Evolutionary conservation across 2,329 filamentous ascomycete genomes (phyloP).

Genomic region (Arthrobotrys musiformis): DNA sequence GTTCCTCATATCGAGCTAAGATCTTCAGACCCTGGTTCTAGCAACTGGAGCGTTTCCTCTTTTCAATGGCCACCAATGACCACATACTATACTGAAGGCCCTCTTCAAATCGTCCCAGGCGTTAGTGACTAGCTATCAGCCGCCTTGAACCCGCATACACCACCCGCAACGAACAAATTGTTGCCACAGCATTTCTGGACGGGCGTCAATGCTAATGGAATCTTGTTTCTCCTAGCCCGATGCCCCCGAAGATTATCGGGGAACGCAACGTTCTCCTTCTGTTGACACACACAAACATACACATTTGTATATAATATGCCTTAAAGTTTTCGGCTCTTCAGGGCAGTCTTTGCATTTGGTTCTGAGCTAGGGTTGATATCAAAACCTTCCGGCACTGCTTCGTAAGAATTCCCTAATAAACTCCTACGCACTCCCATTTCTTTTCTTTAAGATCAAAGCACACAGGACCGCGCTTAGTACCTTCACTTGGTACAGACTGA

Average conservation of each 20-base stretch:
- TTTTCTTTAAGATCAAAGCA: no score
- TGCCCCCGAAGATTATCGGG: conserved; percentile 30
- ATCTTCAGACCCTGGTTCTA: conserved; percentile 37
- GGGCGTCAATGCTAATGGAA: conserved; percentile 48
- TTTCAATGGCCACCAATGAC: conserved; percentile 50
- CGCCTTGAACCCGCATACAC: conserved; percentile 44
- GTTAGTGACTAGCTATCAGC: conserved; percentile 31
- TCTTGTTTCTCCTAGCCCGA: conserved; percentile 36
- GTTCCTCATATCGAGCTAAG: conserved; percentile 44
- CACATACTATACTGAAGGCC: conserved; percentile 20
- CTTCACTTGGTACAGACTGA: no score
- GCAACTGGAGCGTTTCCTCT: conserved; percentile 35
- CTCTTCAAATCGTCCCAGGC: conserved; percentile 39
- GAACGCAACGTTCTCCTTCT: conserved; percentile 32
- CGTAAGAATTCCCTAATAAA: no score
- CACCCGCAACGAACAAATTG: conserved; percentile 49
- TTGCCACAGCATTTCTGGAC: conserved; percentile 43
- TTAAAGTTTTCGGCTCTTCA: conserved; percentile 19
- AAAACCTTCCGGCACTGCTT: no score
- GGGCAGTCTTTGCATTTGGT: conserved; percentile 52
- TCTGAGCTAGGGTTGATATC: conserved; percentile 44
- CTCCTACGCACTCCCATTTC: no score
- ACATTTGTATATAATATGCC: conserved; percentile 14
- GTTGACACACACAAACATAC: no score
- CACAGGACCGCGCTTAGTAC: no score